Evolutionary conservation across 768 basidiomycete genomes (phyloP).

Genomic region (Collybia mongolica): DNA sequence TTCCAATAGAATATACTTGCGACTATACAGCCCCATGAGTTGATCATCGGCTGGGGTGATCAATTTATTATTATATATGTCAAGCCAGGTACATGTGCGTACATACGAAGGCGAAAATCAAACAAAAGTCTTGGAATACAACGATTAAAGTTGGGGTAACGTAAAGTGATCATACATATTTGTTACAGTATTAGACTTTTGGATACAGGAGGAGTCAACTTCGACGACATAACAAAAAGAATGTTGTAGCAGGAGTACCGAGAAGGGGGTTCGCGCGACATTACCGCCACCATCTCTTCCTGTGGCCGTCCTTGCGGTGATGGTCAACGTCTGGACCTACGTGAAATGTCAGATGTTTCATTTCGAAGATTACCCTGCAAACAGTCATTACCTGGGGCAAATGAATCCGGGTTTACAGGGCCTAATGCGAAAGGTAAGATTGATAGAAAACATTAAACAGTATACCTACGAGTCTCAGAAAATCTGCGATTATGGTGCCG

Average conservation of each 20-base stretch:
- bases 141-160: background rate
- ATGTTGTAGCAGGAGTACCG: no score
- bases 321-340: background rate
- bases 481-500: conserved; percentile 10
- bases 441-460: conserved; percentile 1
- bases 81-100: no score
- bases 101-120: no score
- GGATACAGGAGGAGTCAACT: background rate
- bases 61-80: no score
- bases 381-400: conserved; percentile 5
- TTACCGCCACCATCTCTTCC: conserved; percentile 15
- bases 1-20: no score
- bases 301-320: conserved; percentile 9
- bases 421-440: conserved; percentile 7
- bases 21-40: no score
- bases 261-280: no score
- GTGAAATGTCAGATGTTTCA: background rate
- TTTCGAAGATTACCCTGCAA: background rate
- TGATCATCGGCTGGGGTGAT: no score
- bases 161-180: background rate
- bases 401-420: conserved; percentile 15
- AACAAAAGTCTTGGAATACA: background rate
- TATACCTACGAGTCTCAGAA: conserved; percentile 10
- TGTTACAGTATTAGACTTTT: background rate
- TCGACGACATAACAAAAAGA: no score